phyloP scores from a whole-genome alignment of 495 filamentous ascomycete genomes.

The Podospora sp. region DNA sequence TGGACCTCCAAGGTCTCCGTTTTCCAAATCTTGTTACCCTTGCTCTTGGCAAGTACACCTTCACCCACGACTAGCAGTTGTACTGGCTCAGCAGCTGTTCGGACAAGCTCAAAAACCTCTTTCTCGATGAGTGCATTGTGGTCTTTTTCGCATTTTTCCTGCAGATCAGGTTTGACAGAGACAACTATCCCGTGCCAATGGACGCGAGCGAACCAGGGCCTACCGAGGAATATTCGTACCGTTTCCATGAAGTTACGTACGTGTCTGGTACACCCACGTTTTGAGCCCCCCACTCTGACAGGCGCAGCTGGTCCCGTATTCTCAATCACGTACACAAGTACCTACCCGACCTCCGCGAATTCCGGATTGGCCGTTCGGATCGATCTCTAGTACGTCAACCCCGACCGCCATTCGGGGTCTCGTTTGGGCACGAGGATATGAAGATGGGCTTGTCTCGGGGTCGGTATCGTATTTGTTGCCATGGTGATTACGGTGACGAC shows the following conservation, averaged over 20 bases:
- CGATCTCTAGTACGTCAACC: background rate
- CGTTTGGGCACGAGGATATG: too few relatives aligned
- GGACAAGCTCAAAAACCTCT: background rate
- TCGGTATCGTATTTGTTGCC: too few relatives aligned
- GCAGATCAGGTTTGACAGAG: too few relatives aligned
- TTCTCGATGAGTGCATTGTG: background rate
- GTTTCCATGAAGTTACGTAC: too few relatives aligned
- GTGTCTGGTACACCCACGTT: too few relatives aligned
- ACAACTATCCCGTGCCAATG: too few relatives aligned
- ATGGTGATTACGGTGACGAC: too few relatives aligned
- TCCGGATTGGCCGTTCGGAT: background rate
- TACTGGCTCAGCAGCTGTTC: background rate
- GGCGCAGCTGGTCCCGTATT: background rate
- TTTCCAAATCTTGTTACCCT: background rate
- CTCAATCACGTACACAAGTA: background rate
- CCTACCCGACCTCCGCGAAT: background rate
- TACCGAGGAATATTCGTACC: too few relatives aligned
- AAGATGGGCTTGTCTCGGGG: too few relatives aligned
- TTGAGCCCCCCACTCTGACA: background rate
- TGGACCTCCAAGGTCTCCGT: background rate
- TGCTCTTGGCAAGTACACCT: conserved; percentile 7
- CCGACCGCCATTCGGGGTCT: too few relatives aligned
- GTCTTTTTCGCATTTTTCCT: background rate
- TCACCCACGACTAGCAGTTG: conserved; percentile 5
- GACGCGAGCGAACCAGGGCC: too few relatives aligned